Evolutionary conservation across 495 filamentous ascomycete genomes (phyloP).

Genomic region (Daldinia bambusicola): DNA sequence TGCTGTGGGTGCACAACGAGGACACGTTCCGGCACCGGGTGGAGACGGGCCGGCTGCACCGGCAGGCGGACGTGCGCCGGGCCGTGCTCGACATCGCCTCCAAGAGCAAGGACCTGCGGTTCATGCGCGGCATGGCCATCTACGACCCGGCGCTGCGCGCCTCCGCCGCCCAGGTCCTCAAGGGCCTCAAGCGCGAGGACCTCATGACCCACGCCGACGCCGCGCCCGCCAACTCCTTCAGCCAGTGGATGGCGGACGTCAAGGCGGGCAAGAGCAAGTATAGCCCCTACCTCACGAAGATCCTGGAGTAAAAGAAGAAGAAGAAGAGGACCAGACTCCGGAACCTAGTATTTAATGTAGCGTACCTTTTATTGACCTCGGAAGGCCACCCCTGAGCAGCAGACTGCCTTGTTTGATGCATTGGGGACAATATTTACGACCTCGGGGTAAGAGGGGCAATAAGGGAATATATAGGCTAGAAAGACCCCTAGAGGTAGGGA

Average conservation of each 20-base stretch:
- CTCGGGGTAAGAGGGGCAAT: neutral
- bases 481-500: neutral
- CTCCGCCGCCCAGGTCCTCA: constrained; percentile 12
- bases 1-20: constrained; percentile 17
- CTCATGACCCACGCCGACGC: neutral
- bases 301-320: neutral
- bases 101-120: neutral
- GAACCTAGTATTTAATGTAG: neutral
- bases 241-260: constrained; percentile 1
- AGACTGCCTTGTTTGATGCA: neutral
- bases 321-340: no score
- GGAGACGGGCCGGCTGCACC: neutral
- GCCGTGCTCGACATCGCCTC: neutral
- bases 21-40: neutral
- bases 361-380: neutral
- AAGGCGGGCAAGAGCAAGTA: neutral
- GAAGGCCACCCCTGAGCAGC: neutral
- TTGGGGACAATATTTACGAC: neutral
- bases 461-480: neutral
- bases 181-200: neutral
- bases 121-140: constrained; percentile 21
- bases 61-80: neutral
- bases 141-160: constrained; percentile 4
- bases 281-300: neutral
- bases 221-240: neutral